Percentiles rank a stretch among this genome's conserved stretches.
phyloP scores from a whole-genome alignment of 257 asterid genomes.

The Thymus mandschuricus region DNA sequence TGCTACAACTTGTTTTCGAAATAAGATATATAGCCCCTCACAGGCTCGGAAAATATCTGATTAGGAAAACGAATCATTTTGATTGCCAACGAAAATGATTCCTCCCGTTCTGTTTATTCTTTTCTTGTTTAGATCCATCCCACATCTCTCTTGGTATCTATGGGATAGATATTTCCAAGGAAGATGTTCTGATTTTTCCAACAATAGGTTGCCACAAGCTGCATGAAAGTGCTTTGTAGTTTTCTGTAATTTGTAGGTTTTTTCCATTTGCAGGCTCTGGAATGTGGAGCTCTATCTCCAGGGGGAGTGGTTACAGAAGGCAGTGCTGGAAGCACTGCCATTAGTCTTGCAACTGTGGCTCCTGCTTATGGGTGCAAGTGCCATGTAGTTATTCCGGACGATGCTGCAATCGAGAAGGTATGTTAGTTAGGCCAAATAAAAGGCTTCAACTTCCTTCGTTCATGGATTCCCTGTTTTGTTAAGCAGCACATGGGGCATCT shows the following conservation, averaged over 20 bases:
- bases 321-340: constrained; percentile 98
- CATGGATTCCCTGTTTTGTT: not conserved
- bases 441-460: not conserved
- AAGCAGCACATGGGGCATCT: constrained; percentile 2
- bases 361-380: constrained; percentile 96
- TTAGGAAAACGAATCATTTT: too few species aligned
- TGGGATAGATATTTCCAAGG: too few species aligned
- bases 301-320: constrained; percentile 97
- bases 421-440: not conserved
- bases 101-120: too few species aligned
- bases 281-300: constrained; percentile 72
- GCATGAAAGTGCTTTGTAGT: not conserved
- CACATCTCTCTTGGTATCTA: too few species aligned
- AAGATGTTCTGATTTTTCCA: not conserved
- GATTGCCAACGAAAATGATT: too few species aligned
- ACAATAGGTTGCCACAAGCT: constrained; percentile 4
- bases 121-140: too few species aligned
- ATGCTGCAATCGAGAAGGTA: constrained; percentile 96
- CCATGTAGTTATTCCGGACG: constrained; percentile 96
- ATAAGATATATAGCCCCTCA: too few species aligned
- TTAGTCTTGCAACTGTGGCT: constrained; percentile 94
- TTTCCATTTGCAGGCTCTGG: constrained; percentile 63
- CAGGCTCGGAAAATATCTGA: too few species aligned
- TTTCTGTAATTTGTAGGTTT: not conserved
- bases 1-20: too few species aligned